These are phyloP conservation scores for Sporothrix schenckii DNA, from an alignment of 2,329 filamentous ascomycete genomes.

Conservation along the genomic window DNA sequence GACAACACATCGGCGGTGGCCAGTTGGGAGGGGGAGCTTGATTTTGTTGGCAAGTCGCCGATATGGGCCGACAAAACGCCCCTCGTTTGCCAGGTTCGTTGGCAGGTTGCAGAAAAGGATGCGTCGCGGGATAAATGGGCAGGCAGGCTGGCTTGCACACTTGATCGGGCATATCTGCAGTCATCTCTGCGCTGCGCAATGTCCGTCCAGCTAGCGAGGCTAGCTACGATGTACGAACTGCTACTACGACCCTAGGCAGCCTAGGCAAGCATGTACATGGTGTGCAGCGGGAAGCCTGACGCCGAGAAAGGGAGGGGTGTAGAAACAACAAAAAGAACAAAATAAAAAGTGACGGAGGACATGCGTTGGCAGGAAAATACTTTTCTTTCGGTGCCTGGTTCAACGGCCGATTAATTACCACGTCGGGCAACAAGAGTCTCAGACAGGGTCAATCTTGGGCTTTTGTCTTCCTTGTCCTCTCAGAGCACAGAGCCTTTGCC, in stretches of 20 bases:
- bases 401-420: conserved; percentile 4
- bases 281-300: conserved; percentile 25
- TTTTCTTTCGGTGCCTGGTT: background rate
- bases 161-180: conserved; percentile 34
- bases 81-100: no score
- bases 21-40: no score
- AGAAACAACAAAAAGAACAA: background rate
- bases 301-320: background rate
- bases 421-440: background rate
- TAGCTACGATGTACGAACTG: background rate
- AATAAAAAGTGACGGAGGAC: background rate
- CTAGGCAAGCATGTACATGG: conserved; percentile 20
- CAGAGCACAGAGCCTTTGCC: background rate
- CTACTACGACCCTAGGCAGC: background rate
- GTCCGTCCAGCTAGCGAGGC: background rate
- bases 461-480: background rate
- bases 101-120: background rate
- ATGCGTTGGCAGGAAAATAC: background rate
- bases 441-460: background rate
- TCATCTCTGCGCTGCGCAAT: background rate
- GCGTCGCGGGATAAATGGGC: background rate
- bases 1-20: no score
- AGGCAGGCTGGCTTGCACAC: conserved; percentile 1
- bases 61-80: background rate
- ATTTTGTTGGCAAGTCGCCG: background rate